Base-by-base conservation (phyloP, 139 green algal species). In the Chlamydomonas incerta region DNA sequence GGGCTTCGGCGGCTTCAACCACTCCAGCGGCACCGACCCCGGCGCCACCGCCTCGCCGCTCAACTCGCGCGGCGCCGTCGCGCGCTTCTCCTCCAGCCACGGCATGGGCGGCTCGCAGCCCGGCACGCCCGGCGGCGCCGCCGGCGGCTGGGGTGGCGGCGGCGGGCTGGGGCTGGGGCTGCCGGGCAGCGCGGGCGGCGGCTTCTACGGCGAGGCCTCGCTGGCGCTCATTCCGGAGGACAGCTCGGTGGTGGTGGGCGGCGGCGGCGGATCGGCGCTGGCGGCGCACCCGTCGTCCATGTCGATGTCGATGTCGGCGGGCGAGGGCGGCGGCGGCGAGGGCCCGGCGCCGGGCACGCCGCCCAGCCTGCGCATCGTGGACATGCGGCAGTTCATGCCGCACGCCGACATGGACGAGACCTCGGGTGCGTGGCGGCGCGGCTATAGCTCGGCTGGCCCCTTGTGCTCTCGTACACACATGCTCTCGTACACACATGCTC, bases 321-420 rank as follows among this genome's bases (percentile, higher is more conserved):
- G n/a, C n/a, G 20, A 46, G 72, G 72, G 35, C 28, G 72, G 18
- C 47, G 20, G 28, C 35, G 47, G 26, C 17, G 46, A 46, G 26
- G 50, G 15, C 29, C 28, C 4, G 34, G 24, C 35, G 41, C 46
- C 79, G 3, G 62, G 76, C 76, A 83, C 62, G n/a, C 79, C 79
- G 29, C 79, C 79, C 5, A 85, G 79, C 46, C 65, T 85, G 46
- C 65, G 66, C 9, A 33, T 85, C 11, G 79, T 85, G 79, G 79
- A 85, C 50, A 68, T 75, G 63, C 46, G 79, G 46, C 31, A 37
- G 29, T 74, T 55, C 65, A 68, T 85, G 79, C 65, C 79, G 37
- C 63, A 31, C 5, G 33, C 15, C 28, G 75, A 62, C 60, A 23
- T 24, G 28, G 75, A 83, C 75, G 75, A 83, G 60, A 41, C 58